phyloP scores from a whole-genome alignment of 768 basidiomycete species.

The Boletus subcaerulescens region DNA sequence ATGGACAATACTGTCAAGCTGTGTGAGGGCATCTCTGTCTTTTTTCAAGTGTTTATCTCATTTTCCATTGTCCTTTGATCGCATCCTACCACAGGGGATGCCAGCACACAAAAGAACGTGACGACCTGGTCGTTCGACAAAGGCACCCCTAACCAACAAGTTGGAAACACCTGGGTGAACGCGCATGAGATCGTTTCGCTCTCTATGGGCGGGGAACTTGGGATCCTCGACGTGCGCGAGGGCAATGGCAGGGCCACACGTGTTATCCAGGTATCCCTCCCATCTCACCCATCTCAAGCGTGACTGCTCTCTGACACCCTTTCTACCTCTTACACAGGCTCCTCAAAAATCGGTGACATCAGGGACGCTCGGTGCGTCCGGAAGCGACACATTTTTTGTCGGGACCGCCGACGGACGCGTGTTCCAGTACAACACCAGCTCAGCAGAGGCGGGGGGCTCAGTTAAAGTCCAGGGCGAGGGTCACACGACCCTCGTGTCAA shows the following conservation, averaged over 20 bases:
- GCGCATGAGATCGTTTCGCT: constrained; percentile 73
- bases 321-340: constrained; percentile 44
- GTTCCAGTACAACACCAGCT: constrained; percentile 52
- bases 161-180: constrained; percentile 83
- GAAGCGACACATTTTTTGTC: constrained; percentile 62
- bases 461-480: constrained; percentile 56
- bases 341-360: constrained; percentile 81
- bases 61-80: not conserved
- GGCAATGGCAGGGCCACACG: constrained; percentile 56
- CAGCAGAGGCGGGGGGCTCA: constrained; percentile 7
- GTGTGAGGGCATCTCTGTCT: constrained; percentile 43
- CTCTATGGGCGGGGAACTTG: constrained; percentile 78
- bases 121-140: constrained; percentile 72
- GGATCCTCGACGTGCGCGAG: constrained; percentile 72
- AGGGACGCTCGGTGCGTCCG: constrained; percentile 38
- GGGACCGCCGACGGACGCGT: constrained; percentile 81
- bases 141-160: constrained; percentile 78
- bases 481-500: constrained; percentile 70
- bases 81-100: constrained; percentile 61
- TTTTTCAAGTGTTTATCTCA: not conserved
- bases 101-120: constrained; percentile 61
- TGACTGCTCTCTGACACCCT: not conserved
- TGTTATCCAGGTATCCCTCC: constrained; percentile 53
- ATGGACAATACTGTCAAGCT: constrained; percentile 86
- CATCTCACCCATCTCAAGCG: not conserved